These are phyloP conservation scores for Metschnikowia hibisci DNA, from an alignment of 805 yeast species.

Conservation along the genomic window DNA sequence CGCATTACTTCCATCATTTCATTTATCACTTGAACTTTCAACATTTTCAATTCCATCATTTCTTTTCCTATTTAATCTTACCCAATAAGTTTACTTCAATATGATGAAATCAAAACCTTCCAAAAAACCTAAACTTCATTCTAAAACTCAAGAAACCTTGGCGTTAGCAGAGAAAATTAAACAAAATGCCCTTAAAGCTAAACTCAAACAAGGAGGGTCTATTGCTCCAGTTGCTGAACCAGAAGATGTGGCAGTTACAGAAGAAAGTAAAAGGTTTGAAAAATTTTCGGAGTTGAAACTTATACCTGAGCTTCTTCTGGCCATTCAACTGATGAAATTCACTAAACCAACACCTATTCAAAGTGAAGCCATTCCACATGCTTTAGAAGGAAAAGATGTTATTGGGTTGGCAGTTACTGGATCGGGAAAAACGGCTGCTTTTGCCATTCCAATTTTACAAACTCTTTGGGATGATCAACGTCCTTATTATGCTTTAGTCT, in stretches of 20 bases:
- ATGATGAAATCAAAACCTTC: background rate
- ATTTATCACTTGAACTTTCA: too few species aligned
- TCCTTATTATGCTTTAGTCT: conserved; percentile 83
- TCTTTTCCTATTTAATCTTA: too few species aligned
- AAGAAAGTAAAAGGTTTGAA: conserved; percentile 21
- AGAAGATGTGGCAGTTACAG: conserved; percentile 6
- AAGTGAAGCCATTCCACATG: conserved; percentile 85
- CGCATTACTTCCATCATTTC: too few species aligned
- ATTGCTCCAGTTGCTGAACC: background rate
- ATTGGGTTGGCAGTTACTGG: conserved; percentile 98
- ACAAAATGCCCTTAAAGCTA: conserved; percentile 28
- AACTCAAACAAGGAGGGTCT: conserved; percentile 10
- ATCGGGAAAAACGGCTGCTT: conserved; percentile 97
- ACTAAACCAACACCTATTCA: conserved; percentile 92
- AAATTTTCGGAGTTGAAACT: conserved; percentile 58
- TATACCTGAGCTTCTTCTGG: conserved; percentile 75
- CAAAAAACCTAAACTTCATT: conserved; percentile 16
- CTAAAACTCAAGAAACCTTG: conserved; percentile 29
- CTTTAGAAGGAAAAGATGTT: conserved; percentile 84
- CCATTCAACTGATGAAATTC: conserved; percentile 71
- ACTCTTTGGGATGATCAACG: conserved; percentile 84
- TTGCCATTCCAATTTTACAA: conserved; percentile 92
- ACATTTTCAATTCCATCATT: too few species aligned
- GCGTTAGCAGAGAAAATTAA: conserved; percentile 56
- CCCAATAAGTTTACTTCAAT: too few species aligned